Conservation (phyloP, 2,329 filamentous ascomycete genomes). For the Pseudomassariella vexata region DNA sequence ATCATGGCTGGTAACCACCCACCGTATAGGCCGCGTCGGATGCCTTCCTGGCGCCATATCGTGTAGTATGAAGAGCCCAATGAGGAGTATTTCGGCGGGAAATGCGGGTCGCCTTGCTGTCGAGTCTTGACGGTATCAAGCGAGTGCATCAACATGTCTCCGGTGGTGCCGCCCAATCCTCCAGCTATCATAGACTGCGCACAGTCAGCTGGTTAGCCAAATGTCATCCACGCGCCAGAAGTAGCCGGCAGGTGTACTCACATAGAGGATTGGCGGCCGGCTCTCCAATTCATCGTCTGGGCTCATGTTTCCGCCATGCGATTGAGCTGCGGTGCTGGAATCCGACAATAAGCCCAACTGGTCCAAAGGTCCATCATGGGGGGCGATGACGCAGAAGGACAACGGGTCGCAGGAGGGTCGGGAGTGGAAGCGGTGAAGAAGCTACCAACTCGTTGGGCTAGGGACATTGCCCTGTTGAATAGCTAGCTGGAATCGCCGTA, state of each 20-base stretch:
- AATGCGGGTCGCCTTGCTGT: constrained; percentile 91
- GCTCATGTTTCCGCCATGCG: constrained; percentile 20
- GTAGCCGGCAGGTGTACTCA: constrained; percentile 30
- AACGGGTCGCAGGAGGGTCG: constrained; percentile 21
- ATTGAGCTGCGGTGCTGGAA: constrained; percentile 16
- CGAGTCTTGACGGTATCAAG: constrained; percentile 97
- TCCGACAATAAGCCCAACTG: constrained; percentile 21
- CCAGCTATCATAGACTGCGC: constrained; percentile 87
- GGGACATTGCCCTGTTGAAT: constrained; percentile 49
- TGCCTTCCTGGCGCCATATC: constrained; percentile 87
- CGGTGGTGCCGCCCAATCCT: constrained; percentile 84
- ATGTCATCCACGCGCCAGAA: constrained; percentile 12
- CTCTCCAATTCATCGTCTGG: constrained; percentile 42
- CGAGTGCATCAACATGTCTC: constrained; percentile 98
- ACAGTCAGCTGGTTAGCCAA: constrained; percentile 13
- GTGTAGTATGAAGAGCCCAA: constrained; percentile 87
- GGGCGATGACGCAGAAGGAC: constrained; percentile 22
- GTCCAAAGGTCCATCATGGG: constrained; percentile 27
- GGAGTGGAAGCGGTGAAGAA: constrained; percentile 39
- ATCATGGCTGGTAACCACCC: constrained; percentile 88
- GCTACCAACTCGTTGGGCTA: constrained; percentile 47
- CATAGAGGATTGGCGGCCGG: constrained; percentile 59
- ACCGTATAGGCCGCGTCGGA: constrained; percentile 80
- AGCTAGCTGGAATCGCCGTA: no score
- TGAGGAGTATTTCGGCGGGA: constrained; percentile 88